Base-by-base conservation (phyloP, 192 early-diverging fungal species). In the Dimargaris verticillata region DNA sequence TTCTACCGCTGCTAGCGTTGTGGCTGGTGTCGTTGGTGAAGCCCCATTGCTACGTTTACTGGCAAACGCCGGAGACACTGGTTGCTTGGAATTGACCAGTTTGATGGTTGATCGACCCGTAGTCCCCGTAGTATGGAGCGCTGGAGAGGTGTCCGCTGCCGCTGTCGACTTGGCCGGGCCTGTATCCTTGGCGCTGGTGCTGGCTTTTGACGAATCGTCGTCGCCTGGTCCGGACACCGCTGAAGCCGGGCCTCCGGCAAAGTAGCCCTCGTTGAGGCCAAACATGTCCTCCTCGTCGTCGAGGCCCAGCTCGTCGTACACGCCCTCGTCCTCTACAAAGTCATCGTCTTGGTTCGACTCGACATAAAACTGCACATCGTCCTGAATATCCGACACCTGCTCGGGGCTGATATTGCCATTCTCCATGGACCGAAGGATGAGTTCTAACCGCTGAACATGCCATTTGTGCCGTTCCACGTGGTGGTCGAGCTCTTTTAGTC, bases 311-410 rank as follows among this genome's bases (percentile, higher is more conserved):
- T 92, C 88, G 62, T 96, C 91, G 72, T 98, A 97, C 47, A 97
- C 85, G 61, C 74, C 78, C 67, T 95, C 91, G 65, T 95, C 83
- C 68, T 99, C 95, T 33, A 86, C 82, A 78, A 93, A 97, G 62
- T 92, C 89, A 22, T 85, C 86, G 33, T 93, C 89, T 65, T 86
- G 82, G 75, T 94, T 94, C 62, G 72, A 72, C 59, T 95, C 88
- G 7, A 94, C 83, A 70, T 99, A 99, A 64, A 92, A 96, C 26
- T 86, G 79, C 1, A 99, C 81, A 63, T 93, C 88, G 38, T 96
- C 93, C 66, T 88, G 80, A 62, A 99, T 87, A 28, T 59, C 76
- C 62, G 78, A 70, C 26, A 91, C 88, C 77, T 90, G 76, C 26
- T 98, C 93, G 13, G 85, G 74, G 20, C 80, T 82, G 50, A 96